Evolutionary conservation across 805 yeast genomes (phyloP).

Genomic region (Sugiyamaella smithiae): DNA sequence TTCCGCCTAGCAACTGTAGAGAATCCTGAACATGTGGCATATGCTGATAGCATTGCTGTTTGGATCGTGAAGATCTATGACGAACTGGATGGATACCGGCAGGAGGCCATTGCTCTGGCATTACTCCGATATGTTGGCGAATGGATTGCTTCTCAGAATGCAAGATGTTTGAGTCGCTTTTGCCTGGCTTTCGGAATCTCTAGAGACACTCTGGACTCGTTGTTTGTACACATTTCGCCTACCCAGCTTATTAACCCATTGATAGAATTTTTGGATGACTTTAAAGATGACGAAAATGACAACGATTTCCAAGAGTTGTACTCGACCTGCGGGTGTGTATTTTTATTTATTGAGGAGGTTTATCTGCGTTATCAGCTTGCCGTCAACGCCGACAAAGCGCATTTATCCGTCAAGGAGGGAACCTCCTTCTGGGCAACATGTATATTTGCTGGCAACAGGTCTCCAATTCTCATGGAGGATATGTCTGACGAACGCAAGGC

Average conservation of each 20-base stretch:
- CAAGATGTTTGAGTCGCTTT: slow-evolving; percentile 47
- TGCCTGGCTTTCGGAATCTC: slow-evolving; percentile 50
- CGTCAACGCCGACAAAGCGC: slow-evolving; percentile 15
- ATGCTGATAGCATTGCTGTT: slow-evolving; percentile 53
- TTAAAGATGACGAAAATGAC: slow-evolving; percentile 50
- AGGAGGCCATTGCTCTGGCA: slow-evolving; percentile 44
- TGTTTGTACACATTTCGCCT: slow-evolving; percentile 48
- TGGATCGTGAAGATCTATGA: slow-evolving; percentile 49
- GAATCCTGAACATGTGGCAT: slow-evolving; percentile 47
- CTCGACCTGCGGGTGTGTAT: slow-evolving; percentile 62
- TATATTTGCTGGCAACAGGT: not conserved
- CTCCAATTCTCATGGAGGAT: slow-evolving; percentile 14
- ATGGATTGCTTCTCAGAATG: slow-evolving; percentile 43
- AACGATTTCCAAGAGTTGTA: slow-evolving; percentile 63
- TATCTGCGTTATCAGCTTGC: slow-evolving; percentile 36
- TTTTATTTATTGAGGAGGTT: slow-evolving; percentile 46
- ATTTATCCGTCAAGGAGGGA: not conserved
- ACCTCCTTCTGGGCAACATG: slow-evolving; percentile 12
- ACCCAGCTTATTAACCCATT: slow-evolving; percentile 42
- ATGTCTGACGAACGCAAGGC: slow-evolving; percentile 28
- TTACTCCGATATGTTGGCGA: slow-evolving; percentile 33
- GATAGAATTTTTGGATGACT: slow-evolving; percentile 50
- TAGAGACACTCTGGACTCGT: slow-evolving; percentile 40
- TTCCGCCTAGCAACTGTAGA: slow-evolving; percentile 28
- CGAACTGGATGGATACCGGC: slow-evolving; percentile 45